A percentile compares a stretch with the other conserved stretches of the same genome.
phyloP scores from a whole-genome alignment of 257 asterid species.

The Jaltomata sinuosa region DNA sequence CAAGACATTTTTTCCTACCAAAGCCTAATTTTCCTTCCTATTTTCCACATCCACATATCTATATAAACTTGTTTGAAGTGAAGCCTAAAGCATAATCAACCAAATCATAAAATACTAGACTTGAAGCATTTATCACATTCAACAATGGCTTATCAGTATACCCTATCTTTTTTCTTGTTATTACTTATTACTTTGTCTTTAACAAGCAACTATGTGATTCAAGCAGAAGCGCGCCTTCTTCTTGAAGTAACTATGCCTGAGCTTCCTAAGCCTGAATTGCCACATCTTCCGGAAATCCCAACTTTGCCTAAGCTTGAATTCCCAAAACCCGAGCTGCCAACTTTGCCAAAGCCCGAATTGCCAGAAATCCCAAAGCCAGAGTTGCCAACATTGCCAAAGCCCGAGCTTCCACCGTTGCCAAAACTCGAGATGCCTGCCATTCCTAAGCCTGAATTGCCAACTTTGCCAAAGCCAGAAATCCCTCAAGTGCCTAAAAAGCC shows the following conservation, averaged over 20 bases:
- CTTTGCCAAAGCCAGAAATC: not conserved
- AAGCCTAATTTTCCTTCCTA: not conserved
- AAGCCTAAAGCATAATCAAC: not conserved
- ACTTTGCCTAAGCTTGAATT: conserved; percentile 2
- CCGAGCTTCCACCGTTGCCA: conserved; percentile 5
- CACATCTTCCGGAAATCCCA: conserved; percentile 11
- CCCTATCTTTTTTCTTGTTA: not conserved
- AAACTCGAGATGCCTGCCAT: conserved; percentile 2
- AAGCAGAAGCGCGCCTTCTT: not conserved
- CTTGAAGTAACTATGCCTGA: not conserved
- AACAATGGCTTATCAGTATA: not conserved
- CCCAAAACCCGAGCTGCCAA: conserved; percentile 13
- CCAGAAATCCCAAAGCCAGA: conserved; percentile 15
- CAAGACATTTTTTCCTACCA: not conserved
- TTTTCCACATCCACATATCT: not conserved
- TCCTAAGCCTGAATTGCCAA: conserved; percentile 1
- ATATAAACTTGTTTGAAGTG: not conserved
- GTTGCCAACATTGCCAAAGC: conserved; percentile 14
- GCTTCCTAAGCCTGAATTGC: conserved; percentile 14
- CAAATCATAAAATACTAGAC: not conserved
- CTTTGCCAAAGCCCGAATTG: conserved; percentile 14
- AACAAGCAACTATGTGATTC: not conserved
- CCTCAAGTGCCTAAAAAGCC: not conserved
- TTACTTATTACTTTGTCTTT: not conserved
- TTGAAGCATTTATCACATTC: not conserved